A percentile compares a stretch with the other conserved stretches of the same genome.
Evolutionary conservation across 2,329 filamentous ascomycete genomes (phyloP).

Genomic region (Aureobasidium sp.): DNA sequence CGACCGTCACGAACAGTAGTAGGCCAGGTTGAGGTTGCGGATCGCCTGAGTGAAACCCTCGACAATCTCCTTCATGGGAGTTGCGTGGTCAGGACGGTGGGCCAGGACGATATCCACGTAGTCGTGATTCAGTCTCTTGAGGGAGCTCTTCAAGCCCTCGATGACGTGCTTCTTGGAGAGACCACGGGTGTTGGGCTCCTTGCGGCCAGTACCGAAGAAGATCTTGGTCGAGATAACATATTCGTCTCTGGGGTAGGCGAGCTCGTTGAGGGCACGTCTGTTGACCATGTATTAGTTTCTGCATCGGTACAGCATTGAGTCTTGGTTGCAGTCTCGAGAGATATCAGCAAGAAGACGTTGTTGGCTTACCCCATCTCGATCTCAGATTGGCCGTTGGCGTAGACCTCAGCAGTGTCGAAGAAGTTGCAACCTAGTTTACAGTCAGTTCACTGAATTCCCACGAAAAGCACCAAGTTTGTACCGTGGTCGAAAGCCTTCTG

Average conservation of each 20-base stretch:
- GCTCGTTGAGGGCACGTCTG: constrained; percentile 34
- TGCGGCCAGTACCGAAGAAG: constrained; percentile 48
- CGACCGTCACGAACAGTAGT: constrained; percentile 41
- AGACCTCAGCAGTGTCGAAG: constrained; percentile 44
- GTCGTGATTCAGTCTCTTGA: constrained; percentile 52
- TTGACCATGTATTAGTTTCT: background rate
- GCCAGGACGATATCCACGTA: constrained; percentile 59
- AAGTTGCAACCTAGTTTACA: constrained; percentile 35
- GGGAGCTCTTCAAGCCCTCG: constrained; percentile 50
- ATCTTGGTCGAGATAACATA: constrained; percentile 34
- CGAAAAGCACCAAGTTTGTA: background rate
- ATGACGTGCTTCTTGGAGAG: constrained; percentile 43
- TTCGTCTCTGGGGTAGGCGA: constrained; percentile 40
- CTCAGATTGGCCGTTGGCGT: constrained; percentile 53
- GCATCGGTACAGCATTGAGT: background rate
- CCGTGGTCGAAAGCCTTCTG: constrained; percentile 40
- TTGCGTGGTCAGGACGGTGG: constrained; percentile 49
- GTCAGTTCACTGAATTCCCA: background rate
- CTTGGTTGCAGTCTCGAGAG: background rate
- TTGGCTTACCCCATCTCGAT: constrained; percentile 44
- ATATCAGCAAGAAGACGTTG: background rate
- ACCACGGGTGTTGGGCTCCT: constrained; percentile 49
- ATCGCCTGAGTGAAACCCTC: constrained; percentile 44
- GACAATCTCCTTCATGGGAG: constrained; percentile 55
- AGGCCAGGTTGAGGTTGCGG: constrained; percentile 48